Evolutionary conservation across 495 filamentous ascomycete genomes (phyloP).

Genomic region (Penicillium dipodomyicola): DNA sequence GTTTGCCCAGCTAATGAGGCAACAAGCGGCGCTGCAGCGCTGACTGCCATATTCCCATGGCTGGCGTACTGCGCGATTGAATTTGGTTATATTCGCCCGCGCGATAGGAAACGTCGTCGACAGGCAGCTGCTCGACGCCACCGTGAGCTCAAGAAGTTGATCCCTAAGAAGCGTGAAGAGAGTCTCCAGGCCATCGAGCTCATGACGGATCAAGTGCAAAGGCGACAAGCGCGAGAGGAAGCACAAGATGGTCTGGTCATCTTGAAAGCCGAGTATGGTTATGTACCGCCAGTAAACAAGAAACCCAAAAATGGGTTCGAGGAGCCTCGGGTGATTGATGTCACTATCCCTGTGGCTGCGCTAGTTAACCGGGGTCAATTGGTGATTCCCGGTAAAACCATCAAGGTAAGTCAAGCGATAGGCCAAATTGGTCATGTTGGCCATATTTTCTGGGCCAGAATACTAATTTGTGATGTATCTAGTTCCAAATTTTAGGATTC

Average conservation of each 20-base stretch:
- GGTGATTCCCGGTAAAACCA: constrained; percentile 39
- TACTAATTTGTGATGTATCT: constrained; percentile 19
- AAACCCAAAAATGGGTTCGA: constrained; percentile 22
- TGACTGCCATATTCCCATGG: constrained; percentile 49
- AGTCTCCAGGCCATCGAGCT: constrained; percentile 53
- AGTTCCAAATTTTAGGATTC: constrained; percentile 56
- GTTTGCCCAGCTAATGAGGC: constrained; percentile 38
- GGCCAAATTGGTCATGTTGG: too few species aligned
- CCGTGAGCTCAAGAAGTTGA: constrained; percentile 39
- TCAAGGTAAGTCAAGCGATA: constrained; percentile 36
- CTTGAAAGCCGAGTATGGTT: constrained; percentile 44
- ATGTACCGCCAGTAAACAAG: constrained; percentile 32
- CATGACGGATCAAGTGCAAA: constrained; percentile 50
- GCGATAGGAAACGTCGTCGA: constrained; percentile 36
- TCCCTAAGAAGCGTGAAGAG: constrained; percentile 45
- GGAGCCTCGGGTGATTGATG: constrained; percentile 40
- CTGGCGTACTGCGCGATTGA: constrained; percentile 50
- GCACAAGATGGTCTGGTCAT: constrained; percentile 40
- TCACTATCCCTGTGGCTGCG: constrained; percentile 48
- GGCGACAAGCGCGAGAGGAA: constrained; percentile 44
- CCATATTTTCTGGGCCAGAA: background rate
- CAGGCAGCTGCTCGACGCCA: constrained; percentile 37
- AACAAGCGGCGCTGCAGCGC: constrained; percentile 35
- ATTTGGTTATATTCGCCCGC: constrained; percentile 44
- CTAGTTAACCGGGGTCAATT: constrained; percentile 49